phyloP scores from a whole-genome alignment of 2,329 filamentous ascomycete species.

The Purpureocillium lavendulum region DNA sequence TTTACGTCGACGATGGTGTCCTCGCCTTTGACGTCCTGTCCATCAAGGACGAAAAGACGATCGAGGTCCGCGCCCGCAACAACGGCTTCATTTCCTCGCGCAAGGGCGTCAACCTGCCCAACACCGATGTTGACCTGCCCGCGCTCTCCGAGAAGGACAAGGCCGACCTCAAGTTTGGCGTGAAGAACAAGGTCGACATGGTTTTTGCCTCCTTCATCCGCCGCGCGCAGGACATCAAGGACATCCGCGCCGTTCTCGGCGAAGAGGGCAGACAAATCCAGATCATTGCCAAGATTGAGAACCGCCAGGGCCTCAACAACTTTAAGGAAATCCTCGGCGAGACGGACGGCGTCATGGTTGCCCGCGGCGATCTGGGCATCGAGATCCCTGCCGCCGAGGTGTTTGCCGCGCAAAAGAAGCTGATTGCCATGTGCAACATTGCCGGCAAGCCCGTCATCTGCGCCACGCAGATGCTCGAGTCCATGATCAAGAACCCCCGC shows the following conservation, averaged over 20 bases:
- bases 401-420: slow-evolving; percentile 99
- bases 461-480: slow-evolving; percentile 99
- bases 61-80: slow-evolving; percentile 84
- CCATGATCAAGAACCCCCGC: slow-evolving; percentile 99
- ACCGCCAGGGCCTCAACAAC: slow-evolving; percentile 99
- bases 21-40: slow-evolving; percentile 91
- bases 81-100: slow-evolving; percentile 98
- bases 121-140: slow-evolving; percentile 96
- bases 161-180: slow-evolving; percentile 85
- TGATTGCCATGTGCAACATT: slow-evolving; percentile 99
- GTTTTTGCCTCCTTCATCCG: slow-evolving; percentile 98
- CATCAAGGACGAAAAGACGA: slow-evolving; percentile 79
- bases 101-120: slow-evolving; percentile 98
- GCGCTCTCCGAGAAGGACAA: slow-evolving; percentile 98
- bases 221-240: slow-evolving; percentile 81
- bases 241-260: slow-evolving; percentile 87
- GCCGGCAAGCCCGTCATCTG: slow-evolving; percentile 98
- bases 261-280: slow-evolving; percentile 92
- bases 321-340: slow-evolving; percentile 93
- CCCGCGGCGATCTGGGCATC: slow-evolving; percentile 91
- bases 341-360: slow-evolving; percentile 99
- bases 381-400: slow-evolving; percentile 98
- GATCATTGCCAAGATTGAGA: slow-evolving; percentile 99
- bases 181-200: slow-evolving; percentile 99
- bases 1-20: slow-evolving; percentile 98